phyloP scores from a whole-genome alignment of 1,284 basidiomycete species.

The Xanthoconium separans region DNA sequence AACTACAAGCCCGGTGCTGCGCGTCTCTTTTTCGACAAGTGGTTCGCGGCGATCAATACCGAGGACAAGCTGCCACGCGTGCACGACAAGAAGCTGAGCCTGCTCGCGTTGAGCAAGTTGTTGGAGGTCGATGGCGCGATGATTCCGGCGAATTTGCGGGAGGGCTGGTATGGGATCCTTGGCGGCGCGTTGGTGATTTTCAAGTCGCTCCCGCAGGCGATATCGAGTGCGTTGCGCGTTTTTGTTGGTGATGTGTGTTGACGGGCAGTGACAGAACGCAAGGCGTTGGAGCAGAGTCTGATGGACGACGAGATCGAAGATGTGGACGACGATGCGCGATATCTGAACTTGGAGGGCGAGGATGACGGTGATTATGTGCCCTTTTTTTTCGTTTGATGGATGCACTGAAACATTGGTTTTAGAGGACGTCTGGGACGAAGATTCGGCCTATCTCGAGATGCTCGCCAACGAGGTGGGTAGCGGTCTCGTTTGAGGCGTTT shows the following conservation, averaged over 20 bases:
- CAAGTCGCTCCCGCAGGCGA: constrained; percentile 71
- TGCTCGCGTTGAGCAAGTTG: constrained; percentile 73
- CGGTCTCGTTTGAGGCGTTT: background rate
- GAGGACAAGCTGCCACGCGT: constrained; percentile 74
- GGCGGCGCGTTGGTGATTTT: constrained; percentile 69
- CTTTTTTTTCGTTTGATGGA: background rate
- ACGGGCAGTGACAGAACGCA: constrained; percentile 49
- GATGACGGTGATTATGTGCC: constrained; percentile 52
- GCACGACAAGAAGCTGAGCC: constrained; percentile 86
- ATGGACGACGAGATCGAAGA: constrained; percentile 64
- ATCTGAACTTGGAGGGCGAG: constrained; percentile 65
- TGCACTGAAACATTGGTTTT: constrained; percentile 7
- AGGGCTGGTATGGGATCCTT: constrained; percentile 76
- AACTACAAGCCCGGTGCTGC: constrained; percentile 54
- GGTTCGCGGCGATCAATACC: constrained; percentile 71
- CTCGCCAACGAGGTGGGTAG: constrained; percentile 70
- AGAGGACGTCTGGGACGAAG: constrained; percentile 85
- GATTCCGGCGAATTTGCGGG: constrained; percentile 59
- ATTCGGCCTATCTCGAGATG: constrained; percentile 79
- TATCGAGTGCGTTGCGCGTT: constrained; percentile 49
- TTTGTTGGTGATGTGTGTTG: background rate
- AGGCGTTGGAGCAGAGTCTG: constrained; percentile 58
- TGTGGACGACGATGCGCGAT: constrained; percentile 53
- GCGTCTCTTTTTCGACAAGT: constrained; percentile 74
- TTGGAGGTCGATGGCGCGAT: constrained; percentile 62